Evolutionary conservation across 768 basidiomycete species (phyloP).

Genomic region (Pisolithus orientalis): DNA sequence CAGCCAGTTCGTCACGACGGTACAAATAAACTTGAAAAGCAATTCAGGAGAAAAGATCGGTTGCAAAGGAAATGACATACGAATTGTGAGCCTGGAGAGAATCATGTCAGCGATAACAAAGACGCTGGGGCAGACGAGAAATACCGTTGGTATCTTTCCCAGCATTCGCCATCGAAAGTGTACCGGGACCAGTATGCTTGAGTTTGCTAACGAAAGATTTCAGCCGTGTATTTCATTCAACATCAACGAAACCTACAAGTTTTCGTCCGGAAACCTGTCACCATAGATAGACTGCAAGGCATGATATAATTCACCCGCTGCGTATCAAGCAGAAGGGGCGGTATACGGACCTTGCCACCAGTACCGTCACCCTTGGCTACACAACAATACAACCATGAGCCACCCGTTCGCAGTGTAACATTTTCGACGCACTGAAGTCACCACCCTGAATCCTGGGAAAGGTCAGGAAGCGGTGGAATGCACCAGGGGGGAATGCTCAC

Average conservation of each 20-base stretch:
- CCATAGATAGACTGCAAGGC: conserved; percentile 77
- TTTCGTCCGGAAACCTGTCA: conserved; percentile 88
- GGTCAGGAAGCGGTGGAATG: not conserved
- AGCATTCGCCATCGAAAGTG: conserved; percentile 92
- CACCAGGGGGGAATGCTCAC: conserved; percentile 32
- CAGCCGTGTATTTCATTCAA: not conserved
- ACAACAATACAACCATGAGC: conserved; percentile 6
- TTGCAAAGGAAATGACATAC: conserved; percentile 35
- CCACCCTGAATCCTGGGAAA: conserved; percentile 86
- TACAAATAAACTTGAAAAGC: conserved; percentile 80
- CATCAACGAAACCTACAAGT: conserved; percentile 58
- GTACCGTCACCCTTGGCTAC: conserved; percentile 81
- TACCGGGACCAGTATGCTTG: conserved; percentile 82
- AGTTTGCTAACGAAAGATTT: conserved; percentile 63
- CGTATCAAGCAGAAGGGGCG: not conserved
- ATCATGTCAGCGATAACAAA: conserved; percentile 1
- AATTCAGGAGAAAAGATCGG: not conserved
- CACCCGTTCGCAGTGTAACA: conserved; percentile 10
- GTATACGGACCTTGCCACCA: conserved; percentile 67
- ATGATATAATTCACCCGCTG: conserved; percentile 3
- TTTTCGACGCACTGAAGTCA: conserved; percentile 76
- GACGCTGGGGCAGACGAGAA: conserved; percentile 2
- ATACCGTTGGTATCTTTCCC: conserved; percentile 89
- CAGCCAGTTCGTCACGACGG: conserved; percentile 80
- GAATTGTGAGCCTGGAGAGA: conserved; percentile 71